A percentile compares a stretch with the other conserved stretches of the same genome.
phyloP scores from a whole-genome alignment of 2,329 filamentous ascomycete species.

The Aspergillus sp. region DNA sequence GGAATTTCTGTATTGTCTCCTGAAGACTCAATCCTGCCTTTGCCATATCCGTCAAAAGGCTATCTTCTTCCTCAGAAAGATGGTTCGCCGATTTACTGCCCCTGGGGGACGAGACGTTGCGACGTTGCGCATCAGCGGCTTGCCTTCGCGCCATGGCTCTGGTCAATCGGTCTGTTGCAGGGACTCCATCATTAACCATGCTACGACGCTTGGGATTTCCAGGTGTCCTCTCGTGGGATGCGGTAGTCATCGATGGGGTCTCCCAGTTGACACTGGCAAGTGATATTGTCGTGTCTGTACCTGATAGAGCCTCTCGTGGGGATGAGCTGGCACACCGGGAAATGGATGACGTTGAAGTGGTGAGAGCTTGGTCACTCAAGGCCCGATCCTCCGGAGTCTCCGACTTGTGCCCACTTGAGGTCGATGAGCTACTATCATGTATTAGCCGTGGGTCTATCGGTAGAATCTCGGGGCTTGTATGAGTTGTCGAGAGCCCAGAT shows the following conservation, averaged over 20 bases:
- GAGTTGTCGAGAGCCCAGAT: background rate
- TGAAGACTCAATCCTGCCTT: background rate
- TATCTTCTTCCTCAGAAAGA: background rate
- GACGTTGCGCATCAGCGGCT: background rate
- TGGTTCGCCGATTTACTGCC: background rate
- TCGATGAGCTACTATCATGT: background rate
- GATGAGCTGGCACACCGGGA: background rate
- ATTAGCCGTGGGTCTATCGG: constrained; percentile 4
- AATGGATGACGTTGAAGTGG: background rate
- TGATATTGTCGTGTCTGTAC: background rate
- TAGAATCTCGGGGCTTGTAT: constrained; percentile 2
- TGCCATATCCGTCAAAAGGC: background rate
- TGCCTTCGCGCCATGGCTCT: background rate
- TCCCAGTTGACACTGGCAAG: background rate
- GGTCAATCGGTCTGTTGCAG: background rate
- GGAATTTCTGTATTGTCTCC: background rate
- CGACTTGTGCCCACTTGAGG: background rate
- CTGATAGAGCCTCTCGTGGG: background rate
- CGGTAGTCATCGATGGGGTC: background rate
- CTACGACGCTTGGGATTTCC: background rate
- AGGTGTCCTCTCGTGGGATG: background rate
- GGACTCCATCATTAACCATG: background rate
- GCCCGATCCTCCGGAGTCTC: background rate
- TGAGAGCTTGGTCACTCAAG: background rate
- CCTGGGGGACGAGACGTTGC: background rate